These are phyloP conservation scores for Jatropha podagrica DNA, from an alignment of 441 rosid genomes.

Conservation along the genomic window DNA sequence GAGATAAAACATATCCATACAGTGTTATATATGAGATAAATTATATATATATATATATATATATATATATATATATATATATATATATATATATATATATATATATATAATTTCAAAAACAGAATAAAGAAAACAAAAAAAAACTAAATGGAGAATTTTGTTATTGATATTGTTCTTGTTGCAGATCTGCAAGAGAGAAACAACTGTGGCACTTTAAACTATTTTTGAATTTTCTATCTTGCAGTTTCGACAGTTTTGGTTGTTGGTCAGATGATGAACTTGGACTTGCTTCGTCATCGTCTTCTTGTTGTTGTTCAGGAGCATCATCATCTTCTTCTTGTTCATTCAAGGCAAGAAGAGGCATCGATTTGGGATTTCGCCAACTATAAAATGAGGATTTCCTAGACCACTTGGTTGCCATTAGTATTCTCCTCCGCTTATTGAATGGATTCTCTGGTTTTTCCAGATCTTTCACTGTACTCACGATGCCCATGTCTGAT, in stretches of 20 bases:
- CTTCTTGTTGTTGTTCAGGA: not conserved
- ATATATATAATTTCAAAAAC: no score
- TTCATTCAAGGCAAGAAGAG: conserved; percentile 20
- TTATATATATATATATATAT: not conserved
- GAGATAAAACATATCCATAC: not conserved
- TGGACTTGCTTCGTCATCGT: not conserved
- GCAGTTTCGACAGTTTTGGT: not conserved
- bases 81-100: no score
- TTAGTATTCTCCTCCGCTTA: conserved; percentile 22
- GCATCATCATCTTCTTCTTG: not conserved
- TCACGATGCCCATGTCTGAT: conserved; percentile 34
- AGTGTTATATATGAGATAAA: not conserved
- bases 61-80: no score
- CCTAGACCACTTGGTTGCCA: conserved; percentile 24
- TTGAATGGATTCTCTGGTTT: conserved; percentile 75
- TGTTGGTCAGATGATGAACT: not conserved
- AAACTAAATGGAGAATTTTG: not conserved
- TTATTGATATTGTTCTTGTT: conserved; percentile 26
- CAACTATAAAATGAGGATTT: conserved; percentile 23
- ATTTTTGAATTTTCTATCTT: conserved; percentile 5
- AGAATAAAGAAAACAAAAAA: conserved; percentile 1
- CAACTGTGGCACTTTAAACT: conserved; percentile 22
- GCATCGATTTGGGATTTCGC: conserved; percentile 31
- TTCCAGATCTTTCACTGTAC: conserved; percentile 46
- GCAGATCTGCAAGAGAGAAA: conserved; percentile 26